Base-by-base conservation (phyloP, 2,329 filamentous ascomycete species). In the Mycogone perniciosa region DNA sequence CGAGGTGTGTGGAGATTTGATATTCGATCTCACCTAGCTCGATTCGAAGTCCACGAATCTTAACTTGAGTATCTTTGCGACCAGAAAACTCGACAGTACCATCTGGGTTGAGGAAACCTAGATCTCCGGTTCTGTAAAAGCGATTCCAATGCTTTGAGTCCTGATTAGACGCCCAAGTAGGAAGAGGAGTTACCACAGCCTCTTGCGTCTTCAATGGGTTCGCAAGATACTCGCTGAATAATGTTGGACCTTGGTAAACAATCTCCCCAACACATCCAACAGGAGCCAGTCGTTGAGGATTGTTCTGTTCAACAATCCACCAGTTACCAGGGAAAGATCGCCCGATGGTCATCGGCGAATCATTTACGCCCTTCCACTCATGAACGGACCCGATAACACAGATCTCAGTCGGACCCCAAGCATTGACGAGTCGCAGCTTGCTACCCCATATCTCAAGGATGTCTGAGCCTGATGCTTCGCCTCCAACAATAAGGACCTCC, bases 61-160 rank as follows among this genome's bases (percentile, higher is more conserved):
- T 50, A 6, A 50, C 35, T 13, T 50, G 48, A 5, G 34, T 46
- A 1, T 50, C 48, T 10, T 50, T 50, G 5, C 48, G 48, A 3
- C 42, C 35, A n/a, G 7, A 4, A 6, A 38, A 34, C 20, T 50
- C 48, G 5, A 50, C 7, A 4, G 34, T 40, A 11, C 48, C 56
- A n/a, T 54, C 51, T 1, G 61, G 59, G 35, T 69, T 60, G 29
- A 73, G 73, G 42, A 59, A 60, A 1, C 63, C 73, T 6, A 77
- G 60, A 53, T 77, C 75, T 5, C 75, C 75, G 2, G 74, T 75
- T 51, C 68, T 70, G 55, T 76, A 77, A 3, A 71, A 53, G 1
- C 43, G 48, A 11, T 11, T 26, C 48, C 48, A 50, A 2, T 1
- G 11, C n/a, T 7, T n/a, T 6, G 5, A 1, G 6, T 50, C n/a